Conservation (phyloP, 2,329 filamentous ascomycete genomes). For the Botrytis elliptica region DNA sequence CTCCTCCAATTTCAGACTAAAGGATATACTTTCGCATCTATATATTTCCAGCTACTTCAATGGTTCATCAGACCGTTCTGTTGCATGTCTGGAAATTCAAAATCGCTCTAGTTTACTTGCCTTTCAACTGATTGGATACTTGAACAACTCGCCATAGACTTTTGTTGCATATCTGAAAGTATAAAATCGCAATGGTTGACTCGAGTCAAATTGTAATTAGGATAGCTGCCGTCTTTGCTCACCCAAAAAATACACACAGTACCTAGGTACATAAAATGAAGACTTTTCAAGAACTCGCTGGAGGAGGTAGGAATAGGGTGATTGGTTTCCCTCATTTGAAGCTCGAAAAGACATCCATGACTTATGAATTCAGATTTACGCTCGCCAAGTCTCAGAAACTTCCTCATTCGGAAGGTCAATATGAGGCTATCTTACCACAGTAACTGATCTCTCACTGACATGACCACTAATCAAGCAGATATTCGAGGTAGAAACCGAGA, state of each 20-base stretch:
- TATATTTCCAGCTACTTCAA: background rate
- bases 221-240: background rate
- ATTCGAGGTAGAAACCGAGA: background rate
- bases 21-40: background rate
- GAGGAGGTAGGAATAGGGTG: background rate
- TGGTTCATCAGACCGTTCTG: background rate
- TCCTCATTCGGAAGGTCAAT: background rate
- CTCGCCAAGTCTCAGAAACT: background rate
- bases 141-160: background rate
- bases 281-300: background rate
- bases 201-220: background rate
- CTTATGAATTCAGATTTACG: background rate
- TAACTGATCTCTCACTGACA: background rate
- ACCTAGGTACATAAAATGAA: background rate
- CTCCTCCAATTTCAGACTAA: background rate
- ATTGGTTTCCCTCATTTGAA: background rate
- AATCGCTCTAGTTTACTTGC: background rate
- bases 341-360: background rate
- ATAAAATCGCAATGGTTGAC: background rate
- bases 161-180: constrained; percentile 7
- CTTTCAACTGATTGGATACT: background rate
- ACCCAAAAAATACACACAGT: background rate
- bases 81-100: background rate
- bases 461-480: background rate
- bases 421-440: background rate